A percentile compares a stretch with the other conserved stretches of the same genome.
Conservation (phyloP, 768 basidiomycete species). For the Phallus indusiatus region DNA sequence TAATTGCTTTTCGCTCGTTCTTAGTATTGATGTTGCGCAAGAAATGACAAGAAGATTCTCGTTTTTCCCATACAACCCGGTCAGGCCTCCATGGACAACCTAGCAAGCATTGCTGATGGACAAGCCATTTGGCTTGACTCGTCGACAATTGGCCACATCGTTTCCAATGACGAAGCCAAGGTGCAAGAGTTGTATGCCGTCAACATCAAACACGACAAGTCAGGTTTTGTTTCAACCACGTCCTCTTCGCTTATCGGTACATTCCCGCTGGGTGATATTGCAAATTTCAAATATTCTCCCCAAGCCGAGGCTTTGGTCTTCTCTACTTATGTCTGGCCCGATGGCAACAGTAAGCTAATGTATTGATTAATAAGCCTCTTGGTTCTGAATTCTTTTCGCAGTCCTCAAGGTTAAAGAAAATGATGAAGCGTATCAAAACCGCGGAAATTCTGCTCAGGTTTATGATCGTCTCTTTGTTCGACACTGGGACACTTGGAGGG, state of each 20-base stretch:
- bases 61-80: slow-evolving; percentile 49
- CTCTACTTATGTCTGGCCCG: slow-evolving; percentile 72
- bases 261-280: slow-evolving; percentile 49
- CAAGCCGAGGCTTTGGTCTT: slow-evolving; percentile 65
- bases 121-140: slow-evolving; percentile 73
- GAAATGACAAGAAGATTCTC: slow-evolving; percentile 62
- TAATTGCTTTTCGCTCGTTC: not conserved
- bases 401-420: slow-evolving; percentile 56
- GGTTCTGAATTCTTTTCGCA: slow-evolving; percentile 22
- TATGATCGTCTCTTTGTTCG: slow-evolving; percentile 61
- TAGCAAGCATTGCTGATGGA: slow-evolving; percentile 53
- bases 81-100: slow-evolving; percentile 34
- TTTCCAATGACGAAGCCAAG: slow-evolving; percentile 40
- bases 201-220: slow-evolving; percentile 35
- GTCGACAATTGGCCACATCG: slow-evolving; percentile 61
- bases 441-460: slow-evolving; percentile 63
- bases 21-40: slow-evolving; percentile 20
- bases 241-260: slow-evolving; percentile 42
- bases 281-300: slow-evolving; percentile 58
- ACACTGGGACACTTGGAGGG: slow-evolving; percentile 75
- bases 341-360: slow-evolving; percentile 37
- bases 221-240: slow-evolving; percentile 17
- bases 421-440: slow-evolving; percentile 62
- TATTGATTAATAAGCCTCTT: slow-evolving; percentile 8
- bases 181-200: slow-evolving; percentile 51